Conservation (phyloP, 2,329 filamentous ascomycete species). For the Xylaria polymorpha region DNA sequence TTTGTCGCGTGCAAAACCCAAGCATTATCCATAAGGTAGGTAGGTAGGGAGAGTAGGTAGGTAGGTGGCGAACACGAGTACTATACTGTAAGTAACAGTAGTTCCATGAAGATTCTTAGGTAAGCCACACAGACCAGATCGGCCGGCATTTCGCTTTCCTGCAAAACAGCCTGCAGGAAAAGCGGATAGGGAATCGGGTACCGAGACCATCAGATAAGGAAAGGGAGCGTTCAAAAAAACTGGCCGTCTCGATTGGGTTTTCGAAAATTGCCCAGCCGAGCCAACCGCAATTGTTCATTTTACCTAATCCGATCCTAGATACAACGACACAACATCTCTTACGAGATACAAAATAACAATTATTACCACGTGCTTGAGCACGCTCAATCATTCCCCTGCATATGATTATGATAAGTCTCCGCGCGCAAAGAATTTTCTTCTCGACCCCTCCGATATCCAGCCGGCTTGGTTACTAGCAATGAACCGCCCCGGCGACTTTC, state of each 20-base stretch:
- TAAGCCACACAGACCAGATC: constrained; percentile 28
- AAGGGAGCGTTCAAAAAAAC: constrained; percentile 13
- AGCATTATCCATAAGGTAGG: too few species aligned
- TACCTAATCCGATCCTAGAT: constrained; percentile 46
- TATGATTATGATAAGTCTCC: neutral
- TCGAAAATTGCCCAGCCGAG: constrained; percentile 37
- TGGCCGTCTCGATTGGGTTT: constrained; percentile 28
- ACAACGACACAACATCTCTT: constrained; percentile 7
- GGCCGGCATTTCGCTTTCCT: constrained; percentile 32
- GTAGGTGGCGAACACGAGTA: too few species aligned
- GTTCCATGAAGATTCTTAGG: neutral
- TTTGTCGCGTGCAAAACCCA: neutral
- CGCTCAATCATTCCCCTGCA: constrained; percentile 17
- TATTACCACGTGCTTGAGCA: constrained; percentile 24
- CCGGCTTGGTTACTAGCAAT: constrained; percentile 12
- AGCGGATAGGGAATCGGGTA: constrained; percentile 17
- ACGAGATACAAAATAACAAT: constrained; percentile 19
- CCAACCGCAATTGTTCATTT: constrained; percentile 45
- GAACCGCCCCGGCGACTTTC: neutral
- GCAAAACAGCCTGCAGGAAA: constrained; percentile 32
- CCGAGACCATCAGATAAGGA: constrained; percentile 29
- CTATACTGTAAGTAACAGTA: too few species aligned
- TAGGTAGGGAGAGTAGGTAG: too few species aligned
- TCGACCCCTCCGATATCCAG: constrained; percentile 26
- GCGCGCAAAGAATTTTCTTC: constrained; percentile 17